Evolutionary conservation across 163 green algal species (phyloP).

Genomic region (Scenedesmus sp.): DNA sequence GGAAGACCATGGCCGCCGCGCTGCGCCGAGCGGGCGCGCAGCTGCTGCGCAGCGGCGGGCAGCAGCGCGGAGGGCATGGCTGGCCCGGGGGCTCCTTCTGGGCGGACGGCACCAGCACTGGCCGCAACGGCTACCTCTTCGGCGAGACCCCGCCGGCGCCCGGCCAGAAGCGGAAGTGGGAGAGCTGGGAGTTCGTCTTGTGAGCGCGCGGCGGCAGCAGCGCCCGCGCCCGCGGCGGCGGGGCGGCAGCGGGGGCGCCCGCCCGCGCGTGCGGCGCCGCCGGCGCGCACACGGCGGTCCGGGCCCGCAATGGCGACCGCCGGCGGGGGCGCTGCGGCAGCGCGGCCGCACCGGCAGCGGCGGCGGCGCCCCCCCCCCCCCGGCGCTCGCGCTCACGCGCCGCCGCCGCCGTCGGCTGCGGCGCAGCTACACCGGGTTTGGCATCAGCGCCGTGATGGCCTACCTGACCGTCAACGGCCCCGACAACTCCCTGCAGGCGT

Average conservation of each 20-base stretch:
- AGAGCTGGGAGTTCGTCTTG: slow-evolving; percentile 90
- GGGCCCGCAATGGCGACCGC: not conserved
- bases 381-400: not conserved
- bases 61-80: not conserved
- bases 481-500: slow-evolving; percentile 42
- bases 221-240: no score
- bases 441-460: slow-evolving; percentile 26
- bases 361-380: not conserved
- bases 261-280: not conserved
- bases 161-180: slow-evolving; percentile 77
- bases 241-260: no score
- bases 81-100: slow-evolving; percentile 81
- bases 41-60: not conserved
- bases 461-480: slow-evolving; percentile 33
- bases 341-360: not conserved
- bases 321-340: not conserved
- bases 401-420: not conserved
- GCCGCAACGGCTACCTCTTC: slow-evolving; percentile 82
- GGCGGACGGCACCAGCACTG: slow-evolving; percentile 79
- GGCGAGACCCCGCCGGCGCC: slow-evolving; percentile 80
- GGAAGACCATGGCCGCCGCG: no score
- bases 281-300: no score
- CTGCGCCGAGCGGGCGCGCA: not conserved
- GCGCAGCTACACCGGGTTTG: slow-evolving; percentile 41
- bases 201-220: slow-evolving; percentile 54